Conservation (phyloP, 2,329 filamentous ascomycete genomes). For the Diaporthe vaccinii region DNA sequence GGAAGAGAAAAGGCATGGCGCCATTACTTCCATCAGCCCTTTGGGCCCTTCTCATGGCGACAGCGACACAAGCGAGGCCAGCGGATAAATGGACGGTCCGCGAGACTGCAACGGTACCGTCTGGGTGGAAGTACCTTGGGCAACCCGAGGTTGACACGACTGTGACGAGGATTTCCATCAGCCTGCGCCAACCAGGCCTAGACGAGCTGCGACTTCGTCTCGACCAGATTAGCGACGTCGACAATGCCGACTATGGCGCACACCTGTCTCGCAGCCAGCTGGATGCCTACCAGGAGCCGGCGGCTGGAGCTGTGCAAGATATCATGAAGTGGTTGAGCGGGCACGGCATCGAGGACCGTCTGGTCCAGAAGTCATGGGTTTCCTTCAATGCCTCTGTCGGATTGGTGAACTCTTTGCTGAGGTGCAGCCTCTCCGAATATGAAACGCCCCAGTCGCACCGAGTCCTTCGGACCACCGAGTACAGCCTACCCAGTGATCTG, state of each 20-base stretch:
- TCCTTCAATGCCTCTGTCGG: conserved; percentile 19
- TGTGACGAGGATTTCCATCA: conserved; percentile 3
- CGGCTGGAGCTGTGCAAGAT: neutral
- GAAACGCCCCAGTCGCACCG: neutral
- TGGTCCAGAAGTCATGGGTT: conserved; percentile 10
- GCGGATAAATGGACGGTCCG: conserved; percentile 5
- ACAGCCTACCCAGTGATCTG: conserved; percentile 25
- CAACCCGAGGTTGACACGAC: conserved; percentile 9
- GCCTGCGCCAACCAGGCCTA: conserved; percentile 7
- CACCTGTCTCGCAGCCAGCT: conserved; percentile 11
- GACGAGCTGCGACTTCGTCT: conserved; percentile 25
- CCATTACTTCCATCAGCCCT: conserved; percentile 11
- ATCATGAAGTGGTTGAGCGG: conserved; percentile 5
- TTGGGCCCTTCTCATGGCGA: conserved; percentile 20
- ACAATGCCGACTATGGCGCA: neutral
- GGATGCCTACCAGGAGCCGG: conserved; percentile 2
- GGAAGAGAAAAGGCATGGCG: conserved; percentile 2
- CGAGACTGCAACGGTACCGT: neutral
- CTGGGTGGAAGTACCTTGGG: conserved; percentile 6
- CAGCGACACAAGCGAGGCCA: conserved; percentile 14
- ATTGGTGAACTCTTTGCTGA: conserved; percentile 19
- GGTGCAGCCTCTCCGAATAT: conserved; percentile 8
- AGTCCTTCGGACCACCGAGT: conserved; percentile 7
- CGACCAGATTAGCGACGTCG: conserved; percentile 13
- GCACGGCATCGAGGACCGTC: conserved; percentile 23